Percentiles rank a stretch among this genome's conserved stretches.
Evolutionary conservation across 768 basidiomycete genomes (phyloP).

Genomic region (Holtermanniella nyarrowii): DNA sequence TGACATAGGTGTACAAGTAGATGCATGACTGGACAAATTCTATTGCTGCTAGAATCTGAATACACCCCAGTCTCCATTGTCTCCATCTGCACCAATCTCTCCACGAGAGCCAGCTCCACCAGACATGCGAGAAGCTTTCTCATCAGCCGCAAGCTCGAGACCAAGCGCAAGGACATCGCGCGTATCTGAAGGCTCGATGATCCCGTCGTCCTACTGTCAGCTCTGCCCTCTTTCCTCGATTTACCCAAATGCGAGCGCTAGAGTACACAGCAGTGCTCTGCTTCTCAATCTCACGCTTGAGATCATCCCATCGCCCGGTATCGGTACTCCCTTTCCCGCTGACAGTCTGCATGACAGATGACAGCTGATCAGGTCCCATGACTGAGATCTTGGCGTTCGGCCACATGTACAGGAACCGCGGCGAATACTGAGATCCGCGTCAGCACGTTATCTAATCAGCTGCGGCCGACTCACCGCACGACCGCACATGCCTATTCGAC

Average conservation of each 20-base stretch:
- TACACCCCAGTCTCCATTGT: constrained; percentile 56
- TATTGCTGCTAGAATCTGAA: constrained; percentile 69
- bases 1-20: constrained; percentile 2
- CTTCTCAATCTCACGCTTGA: constrained; percentile 73
- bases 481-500: constrained; percentile 68
- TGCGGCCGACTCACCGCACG: constrained; percentile 58
- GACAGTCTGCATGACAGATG: constrained; percentile 83
- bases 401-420: constrained; percentile 97
- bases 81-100: constrained; percentile 52
- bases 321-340: constrained; percentile 52
- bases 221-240: neutral
- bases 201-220: constrained; percentile 37
- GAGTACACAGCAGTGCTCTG: constrained; percentile 83
- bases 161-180: constrained; percentile 77
- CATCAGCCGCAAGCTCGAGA: constrained; percentile 57
- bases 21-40: too few species aligned
- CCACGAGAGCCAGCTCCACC: constrained; percentile 44
- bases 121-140: constrained; percentile 30
- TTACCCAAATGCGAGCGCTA: constrained; percentile 77
- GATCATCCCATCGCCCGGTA: constrained; percentile 20
- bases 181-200: constrained; percentile 80
- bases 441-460: constrained; percentile 8
- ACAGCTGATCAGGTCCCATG: constrained; percentile 89
- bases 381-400: constrained; percentile 92
- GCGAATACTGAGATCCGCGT: constrained; percentile 57